These are phyloP conservation scores for Ogataea naganishii DNA, from an alignment of 805 yeast genomes.

Conservation along the genomic window DNA sequence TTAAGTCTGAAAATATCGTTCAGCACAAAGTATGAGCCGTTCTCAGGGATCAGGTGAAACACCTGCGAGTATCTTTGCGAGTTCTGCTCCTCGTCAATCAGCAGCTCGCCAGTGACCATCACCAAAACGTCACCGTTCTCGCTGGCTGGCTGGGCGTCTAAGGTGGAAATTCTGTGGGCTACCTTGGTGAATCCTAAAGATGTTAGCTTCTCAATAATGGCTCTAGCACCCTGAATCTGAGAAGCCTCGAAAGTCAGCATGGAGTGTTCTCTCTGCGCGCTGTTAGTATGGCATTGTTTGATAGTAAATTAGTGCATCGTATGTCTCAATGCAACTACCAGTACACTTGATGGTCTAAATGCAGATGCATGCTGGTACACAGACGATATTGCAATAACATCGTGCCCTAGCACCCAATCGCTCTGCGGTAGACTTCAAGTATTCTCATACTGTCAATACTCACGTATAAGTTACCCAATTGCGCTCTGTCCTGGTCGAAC, in stretches of 20 bases:
- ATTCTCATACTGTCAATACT: constrained; percentile 11
- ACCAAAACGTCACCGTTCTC: constrained; percentile 89
- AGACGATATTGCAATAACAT: not conserved
- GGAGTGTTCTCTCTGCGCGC: constrained; percentile 76
- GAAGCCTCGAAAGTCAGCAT: constrained; percentile 96
- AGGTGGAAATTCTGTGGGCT: constrained; percentile 84
- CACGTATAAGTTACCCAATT: constrained; percentile 83
- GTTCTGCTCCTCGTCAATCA: constrained; percentile 89
- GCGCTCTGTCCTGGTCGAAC: constrained; percentile 87
- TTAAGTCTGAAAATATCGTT: constrained; percentile 96
- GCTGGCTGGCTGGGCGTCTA: constrained; percentile 97
- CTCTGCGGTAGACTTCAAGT: too few species aligned
- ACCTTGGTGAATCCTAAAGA: constrained; percentile 90
- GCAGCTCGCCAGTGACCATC: constrained; percentile 93
- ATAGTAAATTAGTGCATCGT: too few species aligned
- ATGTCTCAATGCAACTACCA: too few species aligned
- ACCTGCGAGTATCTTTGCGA: constrained; percentile 96
- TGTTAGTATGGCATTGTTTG: too few species aligned
- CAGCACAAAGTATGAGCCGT: constrained; percentile 83
- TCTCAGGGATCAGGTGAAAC: constrained; percentile 93
- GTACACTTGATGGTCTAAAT: not conserved
- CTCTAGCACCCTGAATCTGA: constrained; percentile 91
- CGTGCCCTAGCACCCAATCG: not conserved
- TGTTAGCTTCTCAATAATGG: constrained; percentile 84
- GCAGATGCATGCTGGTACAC: not conserved